Percentiles rank a stretch among this genome's conserved stretches.
Conservation (phyloP, 1,139 yeast species). For the Blastobotrys illinoisensis region DNA sequence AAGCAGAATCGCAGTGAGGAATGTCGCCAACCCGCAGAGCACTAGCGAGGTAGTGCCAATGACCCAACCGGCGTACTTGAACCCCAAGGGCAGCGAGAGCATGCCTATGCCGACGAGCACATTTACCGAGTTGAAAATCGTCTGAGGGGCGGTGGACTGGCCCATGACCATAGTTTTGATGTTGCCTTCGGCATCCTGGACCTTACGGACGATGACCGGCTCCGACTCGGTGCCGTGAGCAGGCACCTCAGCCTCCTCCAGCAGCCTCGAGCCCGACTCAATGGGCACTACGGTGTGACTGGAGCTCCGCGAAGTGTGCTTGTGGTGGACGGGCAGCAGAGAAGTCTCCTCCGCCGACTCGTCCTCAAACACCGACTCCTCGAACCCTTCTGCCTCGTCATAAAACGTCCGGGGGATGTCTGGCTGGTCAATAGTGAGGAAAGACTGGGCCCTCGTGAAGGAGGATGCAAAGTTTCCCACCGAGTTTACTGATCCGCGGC, state of each 20-base stretch:
- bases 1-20: conserved; percentile 60
- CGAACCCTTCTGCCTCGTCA: conserved; percentile 23
- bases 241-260: conserved; percentile 25
- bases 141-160: conserved; percentile 83
- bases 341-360: conserved; percentile 10
- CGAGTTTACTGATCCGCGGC: conserved; percentile 43
- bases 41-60: conserved; percentile 52
- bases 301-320: conserved; percentile 8
- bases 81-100: conserved; percentile 75
- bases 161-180: conserved; percentile 72
- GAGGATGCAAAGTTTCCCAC: conserved; percentile 75
- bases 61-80: conserved; percentile 76
- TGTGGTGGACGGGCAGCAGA: conserved; percentile 2
- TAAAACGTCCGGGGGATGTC: conserved; percentile 45
- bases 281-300: conserved; percentile 18
- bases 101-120: conserved; percentile 83
- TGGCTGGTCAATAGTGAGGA: conserved; percentile 49
- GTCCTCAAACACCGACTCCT: conserved; percentile 18
- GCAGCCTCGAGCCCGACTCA: conserved; percentile 20
- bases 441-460: conserved; percentile 69
- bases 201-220: conserved; percentile 54
- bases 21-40: conserved; percentile 57
- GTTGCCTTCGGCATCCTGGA: conserved; percentile 70
- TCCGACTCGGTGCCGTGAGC: conserved; percentile 40
- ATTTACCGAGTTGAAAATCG: conserved; percentile 81